Percentiles rank a stretch among this genome's conserved stretches.
Evolutionary conservation across 192 early-diverging fungal genomes (phyloP).

Genomic region (Gorgonomyces haynaldii): DNA sequence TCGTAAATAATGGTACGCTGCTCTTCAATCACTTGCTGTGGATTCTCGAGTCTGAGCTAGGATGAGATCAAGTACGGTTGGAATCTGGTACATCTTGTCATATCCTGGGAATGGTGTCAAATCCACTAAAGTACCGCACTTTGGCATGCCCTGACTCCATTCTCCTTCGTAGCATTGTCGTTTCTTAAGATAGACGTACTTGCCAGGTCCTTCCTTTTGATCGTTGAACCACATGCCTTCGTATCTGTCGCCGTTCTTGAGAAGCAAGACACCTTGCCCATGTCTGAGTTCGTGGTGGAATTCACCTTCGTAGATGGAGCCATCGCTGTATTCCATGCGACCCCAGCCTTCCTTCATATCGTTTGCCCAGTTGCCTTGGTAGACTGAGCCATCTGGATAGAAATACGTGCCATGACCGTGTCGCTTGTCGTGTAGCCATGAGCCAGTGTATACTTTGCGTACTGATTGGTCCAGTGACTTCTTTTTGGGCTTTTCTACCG

Average conservation of each 20-base stretch:
- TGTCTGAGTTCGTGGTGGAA: constrained; percentile 46
- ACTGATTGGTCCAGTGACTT: constrained; percentile 11
- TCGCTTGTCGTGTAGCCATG: constrained; percentile 35
- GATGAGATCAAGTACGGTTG: no score
- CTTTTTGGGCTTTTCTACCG: not conserved
- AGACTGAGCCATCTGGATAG: constrained; percentile 38
- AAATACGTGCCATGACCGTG: constrained; percentile 43
- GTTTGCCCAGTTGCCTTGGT: constrained; percentile 41
- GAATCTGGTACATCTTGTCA: constrained; percentile 2
- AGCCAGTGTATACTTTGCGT: constrained; percentile 45
- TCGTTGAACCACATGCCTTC: constrained; percentile 52
- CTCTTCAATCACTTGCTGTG: not conserved
- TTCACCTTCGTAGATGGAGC: constrained; percentile 45
- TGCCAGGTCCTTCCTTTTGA: constrained; percentile 49
- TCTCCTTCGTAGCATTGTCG: constrained; percentile 48
- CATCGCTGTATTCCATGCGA: constrained; percentile 34
- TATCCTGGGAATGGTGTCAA: constrained; percentile 26
- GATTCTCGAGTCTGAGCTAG: constrained; percentile 4
- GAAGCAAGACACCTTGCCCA: constrained; percentile 43
- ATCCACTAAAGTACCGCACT: constrained; percentile 43
- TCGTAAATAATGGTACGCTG: not conserved
- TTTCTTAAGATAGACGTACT: constrained; percentile 41
- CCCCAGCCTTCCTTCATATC: constrained; percentile 50
- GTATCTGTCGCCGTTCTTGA: constrained; percentile 42
- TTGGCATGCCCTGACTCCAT: constrained; percentile 41